These are phyloP conservation scores for Candida sp. DNA, from an alignment of 1,139 yeast species.

Conservation along the genomic window DNA sequence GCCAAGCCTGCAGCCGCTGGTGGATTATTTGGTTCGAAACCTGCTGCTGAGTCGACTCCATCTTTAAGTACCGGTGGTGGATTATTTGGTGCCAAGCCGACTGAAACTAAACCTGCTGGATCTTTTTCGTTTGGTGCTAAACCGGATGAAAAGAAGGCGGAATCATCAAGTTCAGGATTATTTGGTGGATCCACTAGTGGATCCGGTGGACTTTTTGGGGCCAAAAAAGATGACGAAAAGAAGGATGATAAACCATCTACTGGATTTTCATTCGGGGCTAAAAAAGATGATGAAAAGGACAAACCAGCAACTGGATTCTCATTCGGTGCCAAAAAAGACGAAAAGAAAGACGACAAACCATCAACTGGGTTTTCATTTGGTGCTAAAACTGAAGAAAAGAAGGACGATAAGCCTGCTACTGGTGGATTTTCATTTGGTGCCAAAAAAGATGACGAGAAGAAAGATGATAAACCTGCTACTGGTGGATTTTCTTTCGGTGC, in stretches of 20 bases:
- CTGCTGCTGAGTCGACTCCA: too few species aligned
- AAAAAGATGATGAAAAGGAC: slow-evolving; percentile 13
- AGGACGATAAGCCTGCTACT: slow-evolving; percentile 12
- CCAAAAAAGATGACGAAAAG: slow-evolving; percentile 4
- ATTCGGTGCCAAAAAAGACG: slow-evolving; percentile 17
- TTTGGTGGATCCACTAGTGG: too few species aligned
- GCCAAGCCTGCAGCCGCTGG: slow-evolving; percentile 14
- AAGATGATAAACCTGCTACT: slow-evolving; percentile 12
- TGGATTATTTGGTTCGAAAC: slow-evolving; percentile 14
- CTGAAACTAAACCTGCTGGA: too few species aligned
- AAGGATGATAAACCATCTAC: slow-evolving; percentile 7
- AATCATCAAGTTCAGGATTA: too few species aligned
- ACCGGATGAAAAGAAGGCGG: slow-evolving; percentile 10
- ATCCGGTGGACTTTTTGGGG: neutral
- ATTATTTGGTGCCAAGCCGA: slow-evolving; percentile 19
- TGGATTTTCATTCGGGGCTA: slow-evolving; percentile 8
- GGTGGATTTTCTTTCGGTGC: slow-evolving; percentile 19
- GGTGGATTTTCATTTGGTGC: slow-evolving; percentile 23
- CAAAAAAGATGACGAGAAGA: slow-evolving; percentile 17
- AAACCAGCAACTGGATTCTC: slow-evolving; percentile 16
- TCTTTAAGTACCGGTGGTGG: slow-evolving; percentile 15
- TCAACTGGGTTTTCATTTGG: slow-evolving; percentile 8
- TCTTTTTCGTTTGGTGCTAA: slow-evolving; percentile 18
- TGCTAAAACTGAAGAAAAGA: slow-evolving; percentile 6
- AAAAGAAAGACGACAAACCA: slow-evolving; percentile 13